A percentile compares a stretch with the other conserved stretches of the same genome.
Conservation (phyloP, 177 flowering plant genomes). For the Vitis hybrid region DNA sequence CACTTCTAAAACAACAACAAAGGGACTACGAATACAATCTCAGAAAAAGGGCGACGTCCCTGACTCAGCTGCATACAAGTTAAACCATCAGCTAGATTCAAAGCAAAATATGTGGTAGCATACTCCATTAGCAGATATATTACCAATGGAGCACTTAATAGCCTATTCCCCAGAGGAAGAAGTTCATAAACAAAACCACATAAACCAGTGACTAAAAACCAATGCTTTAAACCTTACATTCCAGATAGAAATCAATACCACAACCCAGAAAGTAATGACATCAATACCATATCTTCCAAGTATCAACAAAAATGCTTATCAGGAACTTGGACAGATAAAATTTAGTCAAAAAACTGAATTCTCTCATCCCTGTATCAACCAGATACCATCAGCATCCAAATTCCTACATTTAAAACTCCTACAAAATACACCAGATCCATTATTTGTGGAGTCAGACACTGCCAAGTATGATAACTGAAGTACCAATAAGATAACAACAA, state of each 20-base stretch:
- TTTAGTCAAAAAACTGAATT: neutral
- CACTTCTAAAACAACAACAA: neutral
- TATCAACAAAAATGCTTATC: neutral
- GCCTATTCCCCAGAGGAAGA: neutral
- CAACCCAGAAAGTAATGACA: neutral
- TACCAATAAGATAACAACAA: too few relatives aligned
- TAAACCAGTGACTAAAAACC: neutral
- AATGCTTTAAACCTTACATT: neutral
- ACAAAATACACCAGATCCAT: too few relatives aligned
- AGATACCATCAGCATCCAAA: too few relatives aligned
- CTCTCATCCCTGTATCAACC: too few relatives aligned
- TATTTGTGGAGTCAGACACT: too few relatives aligned
- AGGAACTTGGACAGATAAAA: neutral
- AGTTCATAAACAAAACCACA: neutral
- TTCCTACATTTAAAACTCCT: too few relatives aligned
- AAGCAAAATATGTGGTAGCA: neutral
- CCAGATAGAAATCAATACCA: neutral
- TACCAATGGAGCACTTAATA: neutral
- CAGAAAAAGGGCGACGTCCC: neutral
- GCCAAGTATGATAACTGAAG: too few relatives aligned
- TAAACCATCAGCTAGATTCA: neutral
- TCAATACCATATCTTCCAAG: neutral
- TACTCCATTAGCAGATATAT: neutral
- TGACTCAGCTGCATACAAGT: neutral
- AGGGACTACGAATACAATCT: neutral